Base-by-base conservation (phyloP, 2,329 filamentous ascomycete species). In the Boeremia exigua region DNA sequence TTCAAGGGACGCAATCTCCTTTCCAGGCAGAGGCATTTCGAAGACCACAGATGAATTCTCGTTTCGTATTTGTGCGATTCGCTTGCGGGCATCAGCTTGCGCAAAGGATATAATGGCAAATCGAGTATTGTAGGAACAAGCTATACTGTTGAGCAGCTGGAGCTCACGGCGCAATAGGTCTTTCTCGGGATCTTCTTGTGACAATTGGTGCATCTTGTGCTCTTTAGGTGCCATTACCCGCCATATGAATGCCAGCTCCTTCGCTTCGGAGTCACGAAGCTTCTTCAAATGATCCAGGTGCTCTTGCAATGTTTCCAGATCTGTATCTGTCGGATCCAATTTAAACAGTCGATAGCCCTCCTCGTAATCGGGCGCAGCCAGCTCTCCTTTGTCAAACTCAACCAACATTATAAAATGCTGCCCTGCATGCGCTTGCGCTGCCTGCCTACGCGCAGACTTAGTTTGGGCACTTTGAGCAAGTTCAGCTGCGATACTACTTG, bases 181-280 rank as follows among this genome's bases (percentile, higher is more conserved):
- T 27, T 65, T 65, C 12, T 62, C 59, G 1, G 46, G 30, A 4
- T 60, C 52, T 23, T 65, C 59, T 3, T 58, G 38, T 6, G 32
- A 17, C 15, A 61, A 9, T 1, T 51, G 40, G 54, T 67, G 65
- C 23, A 65, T 59, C 7, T 49, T 39, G 7, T 62, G 19, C 51
- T 69, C 67, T 37, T 58, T 67, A 15, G 50, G 29, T 11, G 36
- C 55, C 7, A 67, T 32, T 8, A 46, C 17, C 11, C 57, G 47
- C 67, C 64, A 67, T 3, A 65, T 15, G 12, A 60, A 63, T 27
- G 57, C 50, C 15, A 61, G 23, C 28, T 69, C 66, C 3, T 27
- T 54, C 2, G 33, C 40, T 2, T 49, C 47, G 9, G 38, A 56
- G 10, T 52, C 49, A 9, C 50, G 59, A 8, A 60, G 48, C 14